Base-by-base conservation (phyloP, 352 stramenopile genomes). In the Pythium scleroteichum region DNA sequence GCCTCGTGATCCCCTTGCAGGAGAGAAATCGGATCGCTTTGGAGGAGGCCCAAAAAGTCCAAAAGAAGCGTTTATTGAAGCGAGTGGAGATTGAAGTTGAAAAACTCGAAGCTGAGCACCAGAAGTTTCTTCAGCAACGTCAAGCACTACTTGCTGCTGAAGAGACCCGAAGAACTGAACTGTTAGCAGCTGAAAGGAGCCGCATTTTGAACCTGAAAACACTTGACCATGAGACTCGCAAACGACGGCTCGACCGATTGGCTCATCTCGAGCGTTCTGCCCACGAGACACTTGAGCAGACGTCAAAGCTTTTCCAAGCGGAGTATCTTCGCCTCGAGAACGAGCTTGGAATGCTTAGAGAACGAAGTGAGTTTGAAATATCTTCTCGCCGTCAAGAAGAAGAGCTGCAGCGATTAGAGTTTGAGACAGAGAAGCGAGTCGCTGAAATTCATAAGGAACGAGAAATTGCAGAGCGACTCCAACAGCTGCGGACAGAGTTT, bases 1-100 rank as follows among this genome's bases (percentile, higher is more conserved):
- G n/a, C n/a, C n/a, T n/a, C n/a, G n/a, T n/a, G n/a, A n/a, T 60
- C 16, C 41, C 6, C 33, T 59, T 7, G 22, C 40, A 95, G 86
- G 84, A 95, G 62, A 75, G 86, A 38, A 90, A 92, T 48, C 79
- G 82, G 2, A 94, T 92, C 48, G 86, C 82, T 23, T 68, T 90
- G 32, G 84, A 94, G 42, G 84, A 95, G 66, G 79, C 70, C 12
- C 76, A 87, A 39, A 53, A 93, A 7, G 23, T 68, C 39, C 69
- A 84, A 42, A 95, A 92, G 62, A 79, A 86, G 59, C 60, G 75
- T 33, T 60, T 89, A 20, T 51, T 94, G 14, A 62, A 78, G 45
- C 70, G 86, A 26, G 75, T 90, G 41, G 68, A 85, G 61, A 47
- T 69, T 38, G 72, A 92, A 46, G 79, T 71, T 2, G 53, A 60